Percentiles rank a stretch among this genome's conserved stretches.
Conservation (phyloP, 2,329 filamentous ascomycete genomes). For the Aspergillus pseudotamarii region DNA sequence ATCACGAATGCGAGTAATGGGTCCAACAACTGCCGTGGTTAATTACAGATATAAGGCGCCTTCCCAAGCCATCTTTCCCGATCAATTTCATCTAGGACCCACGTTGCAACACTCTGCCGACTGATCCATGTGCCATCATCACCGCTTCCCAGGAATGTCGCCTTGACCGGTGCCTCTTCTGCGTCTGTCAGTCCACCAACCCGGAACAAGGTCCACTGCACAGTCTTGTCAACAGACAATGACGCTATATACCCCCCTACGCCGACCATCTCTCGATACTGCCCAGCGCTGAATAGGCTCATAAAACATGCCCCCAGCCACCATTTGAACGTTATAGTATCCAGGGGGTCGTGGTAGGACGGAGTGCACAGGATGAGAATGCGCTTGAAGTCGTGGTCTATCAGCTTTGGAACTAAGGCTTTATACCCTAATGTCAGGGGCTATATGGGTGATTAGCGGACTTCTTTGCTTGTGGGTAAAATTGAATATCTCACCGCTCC, state of each 20-base stretch:
- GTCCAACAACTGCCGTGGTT: neutral
- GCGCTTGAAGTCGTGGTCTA: neutral
- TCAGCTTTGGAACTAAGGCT: neutral
- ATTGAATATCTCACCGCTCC: neutral
- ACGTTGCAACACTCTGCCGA: neutral
- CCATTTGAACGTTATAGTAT: neutral
- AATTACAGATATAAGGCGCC: neutral
- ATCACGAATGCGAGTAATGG: too few species aligned
- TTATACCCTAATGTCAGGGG: neutral
- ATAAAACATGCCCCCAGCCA: neutral
- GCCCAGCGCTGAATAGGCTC: neutral
- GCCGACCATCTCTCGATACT: neutral
- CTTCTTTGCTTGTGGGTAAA: neutral
- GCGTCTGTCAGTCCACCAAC: neutral
- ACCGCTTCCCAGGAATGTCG: neutral
- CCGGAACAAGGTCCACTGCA: neutral
- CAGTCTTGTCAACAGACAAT: neutral
- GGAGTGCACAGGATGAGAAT: neutral
- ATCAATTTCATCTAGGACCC: neutral
- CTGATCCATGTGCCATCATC: neutral
- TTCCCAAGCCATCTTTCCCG: neutral
- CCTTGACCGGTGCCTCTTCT: neutral
- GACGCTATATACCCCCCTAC: neutral
- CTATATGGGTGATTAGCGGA: neutral
- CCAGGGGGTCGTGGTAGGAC: neutral